phyloP scores from a whole-genome alignment of 768 basidiomycete genomes.

The Suillus decipiens region DNA sequence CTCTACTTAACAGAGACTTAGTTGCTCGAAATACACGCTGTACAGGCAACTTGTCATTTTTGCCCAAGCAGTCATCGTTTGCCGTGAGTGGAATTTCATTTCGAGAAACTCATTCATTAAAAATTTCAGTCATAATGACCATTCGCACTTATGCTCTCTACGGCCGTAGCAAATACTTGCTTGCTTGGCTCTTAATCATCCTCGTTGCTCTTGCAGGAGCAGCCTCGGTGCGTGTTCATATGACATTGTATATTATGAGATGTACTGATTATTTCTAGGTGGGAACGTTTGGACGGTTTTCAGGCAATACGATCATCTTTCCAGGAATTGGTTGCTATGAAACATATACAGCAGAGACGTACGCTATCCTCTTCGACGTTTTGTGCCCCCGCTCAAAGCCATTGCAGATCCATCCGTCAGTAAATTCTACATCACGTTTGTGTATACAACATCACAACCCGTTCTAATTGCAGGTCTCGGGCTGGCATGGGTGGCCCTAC shows the following conservation, averaged over 20 bases:
- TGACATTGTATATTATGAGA: background rate
- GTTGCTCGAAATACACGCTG: background rate
- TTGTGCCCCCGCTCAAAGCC: background rate
- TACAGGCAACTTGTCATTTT: background rate
- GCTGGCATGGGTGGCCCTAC: background rate
- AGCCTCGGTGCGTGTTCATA: background rate
- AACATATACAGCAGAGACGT: background rate
- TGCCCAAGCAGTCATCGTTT: background rate
- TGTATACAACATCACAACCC: background rate
- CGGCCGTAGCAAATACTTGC: background rate
- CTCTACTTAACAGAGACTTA: background rate
- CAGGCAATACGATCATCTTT: background rate
- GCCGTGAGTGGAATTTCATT: background rate
- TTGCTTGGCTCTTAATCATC: background rate
- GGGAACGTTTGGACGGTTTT: background rate
- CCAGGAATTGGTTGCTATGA: background rate
- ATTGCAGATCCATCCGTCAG: background rate
- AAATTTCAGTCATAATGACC: background rate
- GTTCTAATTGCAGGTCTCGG: background rate
- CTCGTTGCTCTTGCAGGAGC: background rate
- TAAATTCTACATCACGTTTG: background rate
- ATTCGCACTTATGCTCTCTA: conserved; percentile 1
- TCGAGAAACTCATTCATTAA: background rate
- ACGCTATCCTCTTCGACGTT: background rate
- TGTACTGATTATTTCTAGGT: background rate